Evolutionary conservation across 306 rosid species (phyloP).

Genomic region (Cucurbita argyrosperma): DNA sequence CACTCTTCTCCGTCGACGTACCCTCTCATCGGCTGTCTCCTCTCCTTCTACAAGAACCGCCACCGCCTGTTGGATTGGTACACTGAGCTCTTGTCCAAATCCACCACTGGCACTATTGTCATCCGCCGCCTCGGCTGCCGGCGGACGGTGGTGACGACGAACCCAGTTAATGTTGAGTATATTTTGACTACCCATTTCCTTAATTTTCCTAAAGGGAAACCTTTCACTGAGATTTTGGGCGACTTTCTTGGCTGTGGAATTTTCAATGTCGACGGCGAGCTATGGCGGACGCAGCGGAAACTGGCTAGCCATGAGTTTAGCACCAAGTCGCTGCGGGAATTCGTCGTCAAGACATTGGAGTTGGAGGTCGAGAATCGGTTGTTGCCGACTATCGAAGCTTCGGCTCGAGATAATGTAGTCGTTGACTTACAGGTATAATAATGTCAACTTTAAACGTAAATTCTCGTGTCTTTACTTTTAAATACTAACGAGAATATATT

Average conservation of each 20-base stretch:
- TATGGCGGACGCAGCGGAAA: conserved; percentile 52
- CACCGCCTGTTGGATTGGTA: conserved; percentile 60
- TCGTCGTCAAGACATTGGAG: conserved; percentile 24
- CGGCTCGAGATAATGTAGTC: conserved; percentile 9
- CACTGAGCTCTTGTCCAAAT: conserved; percentile 41
- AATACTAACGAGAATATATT: too few relatives aligned
- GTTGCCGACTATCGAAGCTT: conserved; percentile 37
- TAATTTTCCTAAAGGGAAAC: conserved; percentile 83
- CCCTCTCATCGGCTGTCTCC: conserved; percentile 55
- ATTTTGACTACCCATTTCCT: conserved; percentile 66
- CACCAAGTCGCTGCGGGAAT: conserved; percentile 32
- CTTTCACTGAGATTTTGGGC: conserved; percentile 65
- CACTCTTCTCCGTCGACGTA: conserved; percentile 35
- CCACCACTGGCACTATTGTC: conserved; percentile 48
- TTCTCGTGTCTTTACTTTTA: too few relatives aligned
- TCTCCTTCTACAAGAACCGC: conserved; percentile 53
- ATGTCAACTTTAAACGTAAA: too few relatives aligned
- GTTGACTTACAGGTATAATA: conserved; percentile 32
- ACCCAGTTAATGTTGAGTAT: conserved; percentile 61
- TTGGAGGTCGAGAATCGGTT: conserved; percentile 33
- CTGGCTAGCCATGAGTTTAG: conserved; percentile 63
- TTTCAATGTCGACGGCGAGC: conserved; percentile 70
- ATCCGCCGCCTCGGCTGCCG: conserved; percentile 48
- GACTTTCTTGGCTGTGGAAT: conserved; percentile 78
- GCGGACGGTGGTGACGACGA: conserved; percentile 56